Percentiles rank a stretch among this genome's conserved stretches.
These are phyloP conservation scores for Leptographium radiaticola DNA, from an alignment of 2,329 filamentous ascomycete genomes.

Conservation along the genomic window DNA sequence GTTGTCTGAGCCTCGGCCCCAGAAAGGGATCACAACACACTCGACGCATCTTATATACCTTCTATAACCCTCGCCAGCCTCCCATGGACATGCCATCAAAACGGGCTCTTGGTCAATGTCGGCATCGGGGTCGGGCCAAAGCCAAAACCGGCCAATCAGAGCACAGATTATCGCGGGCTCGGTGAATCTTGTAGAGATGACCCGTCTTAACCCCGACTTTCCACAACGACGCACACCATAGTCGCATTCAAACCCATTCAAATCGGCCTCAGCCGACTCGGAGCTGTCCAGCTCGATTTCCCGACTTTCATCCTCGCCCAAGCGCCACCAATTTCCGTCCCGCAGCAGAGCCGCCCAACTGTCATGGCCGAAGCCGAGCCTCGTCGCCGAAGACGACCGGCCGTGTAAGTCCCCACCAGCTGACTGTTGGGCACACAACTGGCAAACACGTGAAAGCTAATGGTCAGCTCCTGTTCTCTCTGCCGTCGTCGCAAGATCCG, in stretches of 20 bases:
- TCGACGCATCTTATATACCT: too few species aligned
- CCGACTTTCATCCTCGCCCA: too few species aligned
- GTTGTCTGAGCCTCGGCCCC: background rate
- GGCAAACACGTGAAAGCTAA: background rate
- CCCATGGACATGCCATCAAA: background rate
- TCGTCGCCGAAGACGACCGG: conserved; percentile 8
- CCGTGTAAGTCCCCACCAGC: conserved; percentile 2
- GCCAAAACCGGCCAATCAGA: background rate
- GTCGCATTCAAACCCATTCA: too few species aligned
- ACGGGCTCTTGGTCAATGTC: background rate
- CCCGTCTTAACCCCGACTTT: conserved; percentile 24
- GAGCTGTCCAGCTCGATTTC: too few species aligned
- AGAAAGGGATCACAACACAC: too few species aligned
- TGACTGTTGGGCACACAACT: background rate
- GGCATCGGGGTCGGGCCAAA: background rate
- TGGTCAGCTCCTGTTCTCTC: conserved; percentile 10
- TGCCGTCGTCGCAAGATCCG: conserved; percentile 29
- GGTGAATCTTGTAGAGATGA: conserved; percentile 22
- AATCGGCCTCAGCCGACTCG: too few species aligned
- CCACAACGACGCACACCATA: background rate
- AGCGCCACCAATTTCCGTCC: too few species aligned
- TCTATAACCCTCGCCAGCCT: too few species aligned
- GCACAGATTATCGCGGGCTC: conserved; percentile 28
- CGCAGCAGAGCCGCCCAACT: too few species aligned
- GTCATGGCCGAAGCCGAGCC: conserved; percentile 7